Percentiles rank a stretch among this genome's conserved stretches.
Evolutionary conservation across 2,329 filamentous ascomycete species (phyloP).

Genomic region (Colletotrichum tropicicola): DNA sequence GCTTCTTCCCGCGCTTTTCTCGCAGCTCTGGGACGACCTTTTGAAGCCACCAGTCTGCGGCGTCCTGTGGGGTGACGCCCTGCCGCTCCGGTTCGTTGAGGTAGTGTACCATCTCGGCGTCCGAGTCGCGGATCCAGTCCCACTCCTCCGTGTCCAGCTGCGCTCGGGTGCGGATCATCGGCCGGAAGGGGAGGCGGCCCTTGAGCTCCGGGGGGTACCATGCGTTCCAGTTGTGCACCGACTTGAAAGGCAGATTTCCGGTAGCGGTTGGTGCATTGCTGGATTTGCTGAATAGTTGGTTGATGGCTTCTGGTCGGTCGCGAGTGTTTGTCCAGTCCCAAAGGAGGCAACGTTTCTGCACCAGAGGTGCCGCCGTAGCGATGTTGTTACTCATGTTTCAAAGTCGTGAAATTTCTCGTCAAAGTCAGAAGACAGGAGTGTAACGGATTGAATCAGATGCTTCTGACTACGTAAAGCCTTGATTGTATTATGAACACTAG

Average conservation of each 20-base stretch:
- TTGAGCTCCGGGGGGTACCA: constrained; percentile 48
- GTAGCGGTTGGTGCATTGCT: not conserved
- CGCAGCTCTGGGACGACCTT: constrained; percentile 42
- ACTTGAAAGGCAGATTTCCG: constrained; percentile 39
- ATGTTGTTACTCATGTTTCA: not conserved
- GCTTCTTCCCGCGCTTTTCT: constrained; percentile 33
- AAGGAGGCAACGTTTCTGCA: constrained; percentile 47
- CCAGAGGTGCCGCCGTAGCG: not conserved
- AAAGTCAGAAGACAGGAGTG: not conserved
- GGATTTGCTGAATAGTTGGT: constrained; percentile 39
- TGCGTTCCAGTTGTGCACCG: constrained; percentile 51
- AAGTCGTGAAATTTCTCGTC: not conserved
- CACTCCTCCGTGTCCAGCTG: constrained; percentile 49
- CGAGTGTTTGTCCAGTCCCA: constrained; percentile 54
- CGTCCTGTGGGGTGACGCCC: constrained; percentile 43
- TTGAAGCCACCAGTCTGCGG: constrained; percentile 47
- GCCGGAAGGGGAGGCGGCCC: constrained; percentile 46
- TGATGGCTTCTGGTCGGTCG: constrained; percentile 43
- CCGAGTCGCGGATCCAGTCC: constrained; percentile 36
- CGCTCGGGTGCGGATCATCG: constrained; percentile 50
- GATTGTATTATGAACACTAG: no score
- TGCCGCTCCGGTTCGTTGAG: constrained; percentile 56
- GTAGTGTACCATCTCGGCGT: constrained; percentile 48
- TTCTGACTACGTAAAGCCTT: no score
- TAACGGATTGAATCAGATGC: not conserved